Evolutionary conservation across 192 early-diverging fungal genomes (phyloP).

Genomic region (Polychytrium aggregatum): DNA sequence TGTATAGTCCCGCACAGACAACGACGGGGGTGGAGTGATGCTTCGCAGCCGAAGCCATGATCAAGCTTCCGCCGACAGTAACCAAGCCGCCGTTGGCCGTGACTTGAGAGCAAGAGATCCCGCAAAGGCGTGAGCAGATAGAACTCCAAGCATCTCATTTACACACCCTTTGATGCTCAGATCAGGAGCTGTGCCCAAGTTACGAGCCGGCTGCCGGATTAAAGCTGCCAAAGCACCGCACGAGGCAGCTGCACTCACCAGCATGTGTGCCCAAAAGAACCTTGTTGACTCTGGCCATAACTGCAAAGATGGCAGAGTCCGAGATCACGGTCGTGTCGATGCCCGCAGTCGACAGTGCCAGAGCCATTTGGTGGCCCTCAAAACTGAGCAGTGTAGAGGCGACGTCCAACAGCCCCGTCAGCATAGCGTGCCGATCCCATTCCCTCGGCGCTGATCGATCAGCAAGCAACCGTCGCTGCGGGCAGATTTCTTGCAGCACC

Average conservation of each 20-base stretch:
- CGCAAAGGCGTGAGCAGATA: too few species aligned
- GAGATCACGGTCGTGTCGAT: slow-evolving; percentile 88
- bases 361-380: slow-evolving; percentile 77
- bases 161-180: too few species aligned
- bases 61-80: slow-evolving; percentile 65
- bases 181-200: not conserved
- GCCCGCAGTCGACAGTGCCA: slow-evolving; percentile 54
- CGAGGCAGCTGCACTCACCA: slow-evolving; percentile 25
- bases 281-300: slow-evolving; percentile 97
- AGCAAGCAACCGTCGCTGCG: too few species aligned
- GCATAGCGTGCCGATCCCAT: too few species aligned
- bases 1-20: slow-evolving; percentile 82
- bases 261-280: slow-evolving; percentile 87
- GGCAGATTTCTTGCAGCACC: too few species aligned
- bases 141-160: too few species aligned
- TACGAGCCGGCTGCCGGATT: too few species aligned
- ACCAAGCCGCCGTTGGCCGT: slow-evolving; percentile 90
- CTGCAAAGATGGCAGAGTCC: slow-evolving; percentile 88
- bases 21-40: slow-evolving; percentile 88
- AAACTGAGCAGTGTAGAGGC: slow-evolving; percentile 33
- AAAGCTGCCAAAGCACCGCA: too few species aligned
- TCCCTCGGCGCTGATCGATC: too few species aligned
- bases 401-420: too few species aligned
- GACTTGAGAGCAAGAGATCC: too few species aligned
- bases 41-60: slow-evolving; percentile 80